Percentiles rank a stretch among this genome's conserved stretches.
Evolutionary conservation across 2,329 filamentous ascomycete genomes (phyloP).

Genomic region (Trichoderma koningiopsis): DNA sequence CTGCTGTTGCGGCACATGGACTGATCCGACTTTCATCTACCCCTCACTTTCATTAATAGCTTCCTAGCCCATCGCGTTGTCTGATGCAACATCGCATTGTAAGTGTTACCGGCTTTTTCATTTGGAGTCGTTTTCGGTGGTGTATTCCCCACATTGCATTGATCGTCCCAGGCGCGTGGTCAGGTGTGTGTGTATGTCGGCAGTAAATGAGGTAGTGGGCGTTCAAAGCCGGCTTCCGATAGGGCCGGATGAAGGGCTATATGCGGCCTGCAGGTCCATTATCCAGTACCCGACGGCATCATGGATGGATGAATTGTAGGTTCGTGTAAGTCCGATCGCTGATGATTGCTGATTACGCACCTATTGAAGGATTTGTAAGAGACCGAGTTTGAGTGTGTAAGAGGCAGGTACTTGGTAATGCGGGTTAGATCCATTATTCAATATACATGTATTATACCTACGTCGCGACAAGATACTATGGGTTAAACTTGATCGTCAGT

Average conservation of each 20-base stretch:
- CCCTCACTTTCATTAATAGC: background rate
- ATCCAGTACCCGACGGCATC: conserved; percentile 9
- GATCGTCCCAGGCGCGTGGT: conserved; percentile 1
- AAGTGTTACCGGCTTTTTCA: background rate
- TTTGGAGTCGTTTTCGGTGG: background rate
- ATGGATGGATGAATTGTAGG: background rate
- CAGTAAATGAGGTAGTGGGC: background rate
- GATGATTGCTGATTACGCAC: background rate
- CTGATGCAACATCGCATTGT: conserved; percentile 9
- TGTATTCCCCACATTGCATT: background rate
- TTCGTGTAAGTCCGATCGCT: background rate
- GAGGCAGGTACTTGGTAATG: background rate
- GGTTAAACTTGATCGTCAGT: too few species aligned
- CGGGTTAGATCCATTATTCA: too few species aligned
- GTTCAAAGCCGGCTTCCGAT: background rate
- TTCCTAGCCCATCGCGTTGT: background rate
- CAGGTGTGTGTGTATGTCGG: background rate
- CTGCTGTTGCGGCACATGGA: background rate
- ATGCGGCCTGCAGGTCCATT: background rate
- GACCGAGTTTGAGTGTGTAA: background rate
- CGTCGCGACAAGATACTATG: too few species aligned
- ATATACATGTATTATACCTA: too few species aligned
- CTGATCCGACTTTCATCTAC: background rate
- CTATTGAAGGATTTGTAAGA: background rate
- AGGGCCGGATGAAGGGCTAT: conserved; percentile 6